Percentiles rank a stretch among this genome's conserved stretches.
Evolutionary conservation across 2,329 filamentous ascomycete genomes (phyloP).

Genomic region (Aaosphaeria pasadenensis): DNA sequence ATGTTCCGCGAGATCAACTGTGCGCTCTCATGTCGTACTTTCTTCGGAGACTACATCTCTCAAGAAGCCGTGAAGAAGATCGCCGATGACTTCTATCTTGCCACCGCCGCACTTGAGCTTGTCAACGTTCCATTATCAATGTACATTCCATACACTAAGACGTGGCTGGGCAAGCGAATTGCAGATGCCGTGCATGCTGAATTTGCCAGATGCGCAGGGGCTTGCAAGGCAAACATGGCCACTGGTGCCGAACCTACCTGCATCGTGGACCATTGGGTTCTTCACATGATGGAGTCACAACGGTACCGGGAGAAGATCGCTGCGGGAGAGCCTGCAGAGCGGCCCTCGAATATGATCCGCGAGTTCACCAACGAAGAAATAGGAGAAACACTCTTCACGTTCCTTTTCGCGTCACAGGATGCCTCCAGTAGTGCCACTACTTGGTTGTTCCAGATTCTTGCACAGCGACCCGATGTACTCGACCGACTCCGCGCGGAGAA

Average conservation of each 20-base stretch:
- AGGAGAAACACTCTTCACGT: slow-evolving; percentile 89
- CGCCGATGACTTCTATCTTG: slow-evolving; percentile 93
- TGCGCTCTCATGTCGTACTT: slow-evolving; percentile 92
- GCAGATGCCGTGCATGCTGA: slow-evolving; percentile 87
- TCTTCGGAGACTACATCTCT: slow-evolving; percentile 92
- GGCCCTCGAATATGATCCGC: slow-evolving; percentile 78
- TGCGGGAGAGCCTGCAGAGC: slow-evolving; percentile 68
- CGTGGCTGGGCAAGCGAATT: slow-evolving; percentile 96
- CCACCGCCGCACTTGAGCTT: slow-evolving; percentile 90
- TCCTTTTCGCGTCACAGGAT: slow-evolving; percentile 96
- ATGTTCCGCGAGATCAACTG: slow-evolving; percentile 93
- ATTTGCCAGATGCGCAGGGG: slow-evolving; percentile 87
- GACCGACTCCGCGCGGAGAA: slow-evolving; percentile 93
- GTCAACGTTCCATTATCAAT: slow-evolving; percentile 86
- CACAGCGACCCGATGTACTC: slow-evolving; percentile 88
- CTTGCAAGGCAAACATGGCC: slow-evolving; percentile 89
- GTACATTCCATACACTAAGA: slow-evolving; percentile 91
- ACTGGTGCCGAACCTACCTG: slow-evolving; percentile 83
- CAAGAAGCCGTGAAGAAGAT: slow-evolving; percentile 91
- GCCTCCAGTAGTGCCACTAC: slow-evolving; percentile 91
- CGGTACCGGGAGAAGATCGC: slow-evolving; percentile 76
- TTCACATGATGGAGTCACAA: slow-evolving; percentile 81
- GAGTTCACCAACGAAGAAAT: slow-evolving; percentile 91
- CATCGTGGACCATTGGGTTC: slow-evolving; percentile 94
- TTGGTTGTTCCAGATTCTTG: slow-evolving; percentile 93